Evolutionary conservation across 495 filamentous ascomycete species (phyloP).

Genomic region (Chaetomidium leptoderma): DNA sequence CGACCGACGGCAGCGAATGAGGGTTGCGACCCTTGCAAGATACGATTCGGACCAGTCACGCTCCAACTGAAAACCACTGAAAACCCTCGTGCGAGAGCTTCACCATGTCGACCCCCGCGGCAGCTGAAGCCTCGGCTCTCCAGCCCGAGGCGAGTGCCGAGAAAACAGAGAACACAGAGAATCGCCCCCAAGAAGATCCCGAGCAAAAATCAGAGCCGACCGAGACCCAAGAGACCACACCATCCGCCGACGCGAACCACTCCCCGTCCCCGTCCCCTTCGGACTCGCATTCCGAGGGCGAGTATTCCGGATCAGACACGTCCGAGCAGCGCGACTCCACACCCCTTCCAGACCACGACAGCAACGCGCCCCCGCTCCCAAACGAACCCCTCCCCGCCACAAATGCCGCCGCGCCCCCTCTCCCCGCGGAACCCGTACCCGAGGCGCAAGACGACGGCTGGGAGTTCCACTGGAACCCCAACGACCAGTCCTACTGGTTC

Average conservation of each 20-base stretch:
- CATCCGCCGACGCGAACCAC: not conserved
- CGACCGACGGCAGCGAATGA: not conserved
- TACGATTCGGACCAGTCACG: not conserved
- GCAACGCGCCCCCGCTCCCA: conserved; percentile 27
- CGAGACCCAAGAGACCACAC: not conserved
- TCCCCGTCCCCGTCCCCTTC: conserved; percentile 1
- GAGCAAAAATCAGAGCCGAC: not conserved
- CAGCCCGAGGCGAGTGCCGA: not conserved
- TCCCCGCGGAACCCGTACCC: conserved; percentile 39
- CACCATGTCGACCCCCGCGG: conserved; percentile 13
- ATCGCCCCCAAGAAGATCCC: not conserved
- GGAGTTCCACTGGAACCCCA: conserved; percentile 77
- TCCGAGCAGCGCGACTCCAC: not conserved
- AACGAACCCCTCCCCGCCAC: conserved; percentile 28
- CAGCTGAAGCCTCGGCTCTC: conserved; percentile 1
- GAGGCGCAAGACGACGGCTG: conserved; percentile 71
- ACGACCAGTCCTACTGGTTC: conserved; percentile 74
- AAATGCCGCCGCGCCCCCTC: conserved; percentile 31
- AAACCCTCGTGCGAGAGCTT: not conserved
- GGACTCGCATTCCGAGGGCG: conserved; percentile 15
- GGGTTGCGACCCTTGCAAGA: not conserved
- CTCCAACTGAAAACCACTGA: not conserved
- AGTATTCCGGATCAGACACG: conserved; percentile 16
- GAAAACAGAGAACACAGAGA: not conserved
- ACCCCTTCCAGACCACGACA: conserved; percentile 7